Percentiles rank a stretch among this genome's conserved stretches.
phyloP scores from a whole-genome alignment of 176 grass and related monocot genomes.

The Elaeis guineensis region DNA sequence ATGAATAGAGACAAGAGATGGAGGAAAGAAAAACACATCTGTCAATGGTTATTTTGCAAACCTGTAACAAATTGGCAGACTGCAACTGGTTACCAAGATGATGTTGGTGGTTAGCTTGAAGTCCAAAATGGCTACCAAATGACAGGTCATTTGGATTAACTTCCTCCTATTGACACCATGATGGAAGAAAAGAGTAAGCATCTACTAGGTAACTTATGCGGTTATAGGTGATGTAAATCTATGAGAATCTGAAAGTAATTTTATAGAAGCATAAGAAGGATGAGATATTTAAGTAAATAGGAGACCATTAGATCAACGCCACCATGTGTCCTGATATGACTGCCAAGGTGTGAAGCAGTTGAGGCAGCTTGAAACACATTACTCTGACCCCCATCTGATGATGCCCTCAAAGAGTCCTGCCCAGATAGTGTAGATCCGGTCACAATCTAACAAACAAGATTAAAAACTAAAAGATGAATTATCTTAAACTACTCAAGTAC shows the following conservation, averaged over 20 bases:
- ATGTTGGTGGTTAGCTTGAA: constrained; percentile 37
- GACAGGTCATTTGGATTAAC: constrained; percentile 63
- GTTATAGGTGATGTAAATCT: too few relatives aligned
- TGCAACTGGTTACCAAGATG: constrained; percentile 50
- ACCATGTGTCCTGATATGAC: constrained; percentile 46
- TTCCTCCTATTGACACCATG: constrained; percentile 36
- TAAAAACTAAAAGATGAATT: not conserved
- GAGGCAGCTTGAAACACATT: constrained; percentile 51
- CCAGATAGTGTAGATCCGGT: not conserved
- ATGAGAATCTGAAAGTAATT: too few relatives aligned
- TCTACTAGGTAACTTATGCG: not conserved
- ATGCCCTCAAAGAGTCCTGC: constrained; percentile 42
- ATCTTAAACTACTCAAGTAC: constrained; percentile 8
- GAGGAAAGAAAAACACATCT: too few relatives aligned
- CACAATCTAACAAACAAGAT: constrained; percentile 11
- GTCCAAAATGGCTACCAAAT: constrained; percentile 52
- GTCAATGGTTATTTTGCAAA: not conserved
- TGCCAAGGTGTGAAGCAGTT: constrained; percentile 55
- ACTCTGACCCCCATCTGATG: constrained; percentile 37
- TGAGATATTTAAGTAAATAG: constrained; percentile 5
- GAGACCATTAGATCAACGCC: constrained; percentile 62
- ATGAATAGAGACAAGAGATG: too few relatives aligned
- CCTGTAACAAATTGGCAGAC: constrained; percentile 41
- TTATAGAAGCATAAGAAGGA: too few relatives aligned
- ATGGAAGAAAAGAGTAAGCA: constrained; percentile 6